These are phyloP conservation scores for Telopea speciosissima DNA, from an alignment of 177 flowering plant species.

Conservation along the genomic window DNA sequence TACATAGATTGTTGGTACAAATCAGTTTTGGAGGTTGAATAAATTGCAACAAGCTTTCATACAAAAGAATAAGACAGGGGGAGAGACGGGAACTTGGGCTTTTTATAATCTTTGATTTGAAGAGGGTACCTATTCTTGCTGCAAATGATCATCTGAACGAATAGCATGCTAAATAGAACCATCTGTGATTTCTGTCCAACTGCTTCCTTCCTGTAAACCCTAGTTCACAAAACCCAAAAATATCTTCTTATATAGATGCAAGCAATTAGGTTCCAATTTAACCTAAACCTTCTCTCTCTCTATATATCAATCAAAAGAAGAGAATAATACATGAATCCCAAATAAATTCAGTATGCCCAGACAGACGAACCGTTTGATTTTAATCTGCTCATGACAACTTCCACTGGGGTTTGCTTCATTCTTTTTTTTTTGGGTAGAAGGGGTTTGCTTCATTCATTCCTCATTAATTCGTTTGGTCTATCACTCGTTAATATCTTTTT, in stretches of 20 bases:
- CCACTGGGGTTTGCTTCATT: neutral
- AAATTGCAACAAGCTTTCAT: too few species aligned
- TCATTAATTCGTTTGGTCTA: neutral
- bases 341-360: neutral
- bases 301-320: neutral
- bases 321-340: neutral
- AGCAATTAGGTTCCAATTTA: too few species aligned
- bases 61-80: neutral
- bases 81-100: neutral
- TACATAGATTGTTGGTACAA: too few species aligned
- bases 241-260: too few species aligned
- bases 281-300: too few species aligned
- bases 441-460: neutral
- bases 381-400: neutral
- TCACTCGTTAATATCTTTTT: neutral
- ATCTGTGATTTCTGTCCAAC: neutral
- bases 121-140: neutral
- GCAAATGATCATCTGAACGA: neutral
- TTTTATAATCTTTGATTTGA: neutral
- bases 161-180: neutral
- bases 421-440: too few species aligned
- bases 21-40: too few species aligned
- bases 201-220: neutral
- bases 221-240: too few species aligned
- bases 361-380: neutral